Evolutionary conservation across 2,329 filamentous ascomycete species (phyloP).

Genomic region (Aspergillus fumigatiaffinis): DNA sequence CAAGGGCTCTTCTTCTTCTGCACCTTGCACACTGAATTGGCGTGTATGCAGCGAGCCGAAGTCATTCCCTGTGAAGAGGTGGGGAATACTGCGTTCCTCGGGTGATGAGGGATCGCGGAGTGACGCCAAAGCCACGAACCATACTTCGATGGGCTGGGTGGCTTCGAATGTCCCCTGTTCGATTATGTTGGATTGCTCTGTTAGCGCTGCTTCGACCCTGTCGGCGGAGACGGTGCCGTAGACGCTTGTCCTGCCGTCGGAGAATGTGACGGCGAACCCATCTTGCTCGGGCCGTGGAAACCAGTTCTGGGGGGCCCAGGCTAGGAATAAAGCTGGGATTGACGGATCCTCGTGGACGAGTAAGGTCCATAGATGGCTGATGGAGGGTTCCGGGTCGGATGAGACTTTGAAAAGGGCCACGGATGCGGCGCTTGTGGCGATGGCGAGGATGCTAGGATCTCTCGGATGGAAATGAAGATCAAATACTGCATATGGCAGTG

Average conservation of each 20-base stretch:
- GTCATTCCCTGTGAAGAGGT: slow-evolving; percentile 39
- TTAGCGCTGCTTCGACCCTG: slow-evolving; percentile 4
- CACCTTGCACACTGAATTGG: slow-evolving; percentile 18
- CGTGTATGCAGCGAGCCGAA: slow-evolving; percentile 34
- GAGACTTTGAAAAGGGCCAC: slow-evolving; percentile 36
- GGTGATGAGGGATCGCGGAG: slow-evolving; percentile 4
- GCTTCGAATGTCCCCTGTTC: slow-evolving; percentile 27
- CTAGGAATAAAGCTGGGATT: slow-evolving; percentile 66
- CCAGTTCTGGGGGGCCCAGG: slow-evolving; percentile 60
- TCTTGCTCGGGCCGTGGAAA: slow-evolving; percentile 27
- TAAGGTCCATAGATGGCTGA: slow-evolving; percentile 41
- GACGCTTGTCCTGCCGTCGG: slow-evolving; percentile 60
- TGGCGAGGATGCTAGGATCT: slow-evolving; percentile 58
- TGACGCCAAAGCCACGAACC: slow-evolving; percentile 34
- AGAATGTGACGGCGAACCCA: slow-evolving; percentile 67
- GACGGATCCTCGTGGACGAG: slow-evolving; percentile 51
- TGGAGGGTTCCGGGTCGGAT: slow-evolving; percentile 14
- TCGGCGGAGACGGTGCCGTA: slow-evolving; percentile 41
- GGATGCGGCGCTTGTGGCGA: slow-evolving; percentile 68
- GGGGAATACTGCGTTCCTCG: slow-evolving; percentile 11
- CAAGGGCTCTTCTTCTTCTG: slow-evolving; percentile 8
- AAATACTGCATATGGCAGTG: slow-evolving; percentile 69
- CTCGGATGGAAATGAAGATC: slow-evolving; percentile 76
- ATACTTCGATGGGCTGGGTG: slow-evolving; percentile 35
- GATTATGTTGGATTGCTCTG: slow-evolving; percentile 8